phyloP scores from a whole-genome alignment of 495 filamentous ascomycete species.

The Trichodelitschia bisporula region DNA sequence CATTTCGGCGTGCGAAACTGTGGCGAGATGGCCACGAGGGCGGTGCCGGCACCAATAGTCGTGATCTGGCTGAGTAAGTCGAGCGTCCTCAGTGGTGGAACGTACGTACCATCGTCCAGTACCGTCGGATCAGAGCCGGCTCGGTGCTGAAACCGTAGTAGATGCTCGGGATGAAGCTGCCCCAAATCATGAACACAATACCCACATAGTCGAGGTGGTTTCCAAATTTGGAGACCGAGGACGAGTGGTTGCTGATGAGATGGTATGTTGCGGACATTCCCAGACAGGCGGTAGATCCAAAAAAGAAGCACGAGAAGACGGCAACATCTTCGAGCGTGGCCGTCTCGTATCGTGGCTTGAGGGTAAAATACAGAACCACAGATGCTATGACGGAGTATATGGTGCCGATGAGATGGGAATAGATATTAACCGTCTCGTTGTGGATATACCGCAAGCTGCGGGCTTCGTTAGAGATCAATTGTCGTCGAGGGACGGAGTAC shows the following conservation, averaged over 20 bases:
- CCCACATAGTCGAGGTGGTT: constrained; percentile 77
- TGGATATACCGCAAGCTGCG: constrained; percentile 50
- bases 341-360: constrained; percentile 40
- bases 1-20: constrained; percentile 59
- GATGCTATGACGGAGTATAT: constrained; percentile 21
- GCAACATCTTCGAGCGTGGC: constrained; percentile 39
- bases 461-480: too few species aligned
- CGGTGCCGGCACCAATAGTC: constrained; percentile 47
- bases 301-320: constrained; percentile 58
- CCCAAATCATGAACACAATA: constrained; percentile 71
- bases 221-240: constrained; percentile 27
- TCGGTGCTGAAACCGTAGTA: constrained; percentile 69
- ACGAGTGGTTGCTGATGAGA: constrained; percentile 42
- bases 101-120: constrained; percentile 45
- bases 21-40: constrained; percentile 48
- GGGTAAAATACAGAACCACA: constrained; percentile 19
- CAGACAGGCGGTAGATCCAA: constrained; percentile 47
- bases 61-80: constrained; percentile 30
- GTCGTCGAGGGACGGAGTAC: too few species aligned
- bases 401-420: constrained; percentile 54
- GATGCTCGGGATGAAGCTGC: constrained; percentile 63
- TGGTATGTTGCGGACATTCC: constrained; percentile 72
- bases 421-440: constrained; percentile 93
- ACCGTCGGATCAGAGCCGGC: constrained; percentile 32
- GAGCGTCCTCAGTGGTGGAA: background rate